Evolutionary conservation across 495 filamentous ascomycete species (phyloP).

Genomic region (Neurospora intermedia): DNA sequence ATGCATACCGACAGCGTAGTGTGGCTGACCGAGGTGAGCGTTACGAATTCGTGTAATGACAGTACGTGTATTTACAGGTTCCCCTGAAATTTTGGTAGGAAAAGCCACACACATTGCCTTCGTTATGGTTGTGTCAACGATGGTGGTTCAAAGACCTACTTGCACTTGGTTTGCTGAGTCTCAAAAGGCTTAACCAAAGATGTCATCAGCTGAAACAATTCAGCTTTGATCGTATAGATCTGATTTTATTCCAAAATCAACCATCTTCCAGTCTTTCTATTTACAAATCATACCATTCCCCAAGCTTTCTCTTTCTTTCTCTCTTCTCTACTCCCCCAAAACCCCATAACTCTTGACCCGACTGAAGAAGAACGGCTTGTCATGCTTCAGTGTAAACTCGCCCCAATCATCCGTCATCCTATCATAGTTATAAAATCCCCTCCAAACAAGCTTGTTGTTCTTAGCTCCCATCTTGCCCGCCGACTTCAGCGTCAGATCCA

Average conservation of each 20-base stretch:
- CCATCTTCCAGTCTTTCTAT: not conserved
- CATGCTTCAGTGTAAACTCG: conserved; percentile 73
- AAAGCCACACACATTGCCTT: no score
- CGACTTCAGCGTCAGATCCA: conserved; percentile 59
- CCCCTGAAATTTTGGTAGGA: not conserved
- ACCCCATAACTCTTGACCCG: conserved; percentile 63
- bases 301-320: no score
- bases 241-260: not conserved
- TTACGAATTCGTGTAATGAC: not conserved
- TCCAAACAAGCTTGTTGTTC: conserved; percentile 83
- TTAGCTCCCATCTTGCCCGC: conserved; percentile 41
- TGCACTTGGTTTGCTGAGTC: not conserved
- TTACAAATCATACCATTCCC: not conserved
- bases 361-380: conserved; percentile 79
- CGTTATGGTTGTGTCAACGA: not conserved
- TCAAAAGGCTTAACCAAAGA: not conserved
- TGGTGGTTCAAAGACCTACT: not conserved
- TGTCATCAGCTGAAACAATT: not conserved
- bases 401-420: conserved; percentile 81
- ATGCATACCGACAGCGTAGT: not conserved
- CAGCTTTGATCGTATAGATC: not conserved
- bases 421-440: conserved; percentile 88
- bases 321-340: conserved; percentile 19
- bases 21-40: not conserved
- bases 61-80: not conserved